phyloP scores from a whole-genome alignment of 495 filamentous ascomycete genomes.

The Xylaria palmicola region DNA sequence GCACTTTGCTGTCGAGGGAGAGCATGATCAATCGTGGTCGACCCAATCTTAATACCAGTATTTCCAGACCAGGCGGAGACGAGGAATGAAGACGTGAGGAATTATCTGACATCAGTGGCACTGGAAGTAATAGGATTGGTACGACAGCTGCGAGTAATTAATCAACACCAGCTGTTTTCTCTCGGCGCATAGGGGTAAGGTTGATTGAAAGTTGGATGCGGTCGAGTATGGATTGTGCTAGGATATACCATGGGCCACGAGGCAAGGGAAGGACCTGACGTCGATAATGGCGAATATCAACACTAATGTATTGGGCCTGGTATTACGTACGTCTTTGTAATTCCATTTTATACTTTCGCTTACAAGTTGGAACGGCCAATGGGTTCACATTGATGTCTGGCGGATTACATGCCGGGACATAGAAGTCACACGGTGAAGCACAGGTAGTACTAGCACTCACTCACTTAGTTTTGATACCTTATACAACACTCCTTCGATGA shows the following conservation, averaged over 20 bases:
- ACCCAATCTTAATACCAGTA: conserved; percentile 8
- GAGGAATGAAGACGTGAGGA: conserved; percentile 15
- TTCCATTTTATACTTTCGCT: not conserved
- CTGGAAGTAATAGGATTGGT: not conserved
- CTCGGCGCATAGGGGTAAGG: no score
- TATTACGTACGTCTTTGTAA: not conserved
- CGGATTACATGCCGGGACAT: not conserved
- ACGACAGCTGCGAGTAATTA: not conserved
- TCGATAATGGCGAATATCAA: no score
- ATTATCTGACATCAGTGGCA: not conserved
- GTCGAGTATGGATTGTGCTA: not conserved
- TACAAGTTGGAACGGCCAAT: not conserved
- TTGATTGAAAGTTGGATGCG: no score
- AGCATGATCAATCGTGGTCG: conserved; percentile 20
- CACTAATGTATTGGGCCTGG: not conserved
- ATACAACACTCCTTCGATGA: no score
- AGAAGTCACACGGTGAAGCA: no score
- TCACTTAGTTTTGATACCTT: no score
- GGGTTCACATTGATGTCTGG: not conserved
- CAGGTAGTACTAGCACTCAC: no score
- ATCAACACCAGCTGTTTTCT: no score
- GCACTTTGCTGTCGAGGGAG: conserved; percentile 12
- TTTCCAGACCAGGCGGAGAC: conserved; percentile 15
- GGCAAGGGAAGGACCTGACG: not conserved
- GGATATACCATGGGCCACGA: conserved; percentile 1